A percentile compares a stretch with the other conserved stretches of the same genome.
These are phyloP conservation scores for Porpolomopsis calyptriformis DNA, from an alignment of 768 basidiomycete species.

Conservation along the genomic window DNA sequence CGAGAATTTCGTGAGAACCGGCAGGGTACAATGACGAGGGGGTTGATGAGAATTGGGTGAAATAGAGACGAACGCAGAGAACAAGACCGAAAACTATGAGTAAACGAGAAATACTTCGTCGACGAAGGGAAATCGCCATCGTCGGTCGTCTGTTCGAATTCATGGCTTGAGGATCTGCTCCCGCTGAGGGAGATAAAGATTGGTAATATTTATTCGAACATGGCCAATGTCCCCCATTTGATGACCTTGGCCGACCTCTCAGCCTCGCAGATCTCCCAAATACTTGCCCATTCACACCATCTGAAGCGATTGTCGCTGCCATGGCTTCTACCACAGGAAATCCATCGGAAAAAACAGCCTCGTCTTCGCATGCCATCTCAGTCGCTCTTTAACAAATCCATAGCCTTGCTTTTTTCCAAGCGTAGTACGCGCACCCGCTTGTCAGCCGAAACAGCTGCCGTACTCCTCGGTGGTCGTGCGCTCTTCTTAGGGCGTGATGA, in stretches of 20 bases:
- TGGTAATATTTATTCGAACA: background rate
- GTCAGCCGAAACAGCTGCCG: slow-evolving; percentile 72
- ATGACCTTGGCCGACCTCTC: slow-evolving; percentile 85
- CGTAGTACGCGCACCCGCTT: slow-evolving; percentile 88
- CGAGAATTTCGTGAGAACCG: slow-evolving; percentile 32
- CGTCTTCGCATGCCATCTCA: slow-evolving; percentile 46
- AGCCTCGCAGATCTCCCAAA: slow-evolving; percentile 56
- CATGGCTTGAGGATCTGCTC: too few species aligned
- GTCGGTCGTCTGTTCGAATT: background rate
- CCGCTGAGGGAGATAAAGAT: too few species aligned
- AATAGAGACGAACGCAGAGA: slow-evolving; percentile 30
- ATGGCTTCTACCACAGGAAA: slow-evolving; percentile 53
- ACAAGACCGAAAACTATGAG: slow-evolving; percentile 24
- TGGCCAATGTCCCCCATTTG: slow-evolving; percentile 46
- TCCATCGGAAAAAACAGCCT: slow-evolving; percentile 21
- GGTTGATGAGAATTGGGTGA: slow-evolving; percentile 20
- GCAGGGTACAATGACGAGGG: slow-evolving; percentile 16
- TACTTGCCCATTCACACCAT: slow-evolving; percentile 52
- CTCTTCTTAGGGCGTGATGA: slow-evolving; percentile 85
- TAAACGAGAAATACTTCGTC: slow-evolving; percentile 39
- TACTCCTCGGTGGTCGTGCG: slow-evolving; percentile 75
- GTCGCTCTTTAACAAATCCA: slow-evolving; percentile 39
- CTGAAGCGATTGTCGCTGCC: slow-evolving; percentile 56
- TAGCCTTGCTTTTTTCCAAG: slow-evolving; percentile 88
- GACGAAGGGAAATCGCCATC: slow-evolving; percentile 37